Base-by-base conservation (phyloP, 495 filamentous ascomycete species). In the Penicillium bialowiezense region DNA sequence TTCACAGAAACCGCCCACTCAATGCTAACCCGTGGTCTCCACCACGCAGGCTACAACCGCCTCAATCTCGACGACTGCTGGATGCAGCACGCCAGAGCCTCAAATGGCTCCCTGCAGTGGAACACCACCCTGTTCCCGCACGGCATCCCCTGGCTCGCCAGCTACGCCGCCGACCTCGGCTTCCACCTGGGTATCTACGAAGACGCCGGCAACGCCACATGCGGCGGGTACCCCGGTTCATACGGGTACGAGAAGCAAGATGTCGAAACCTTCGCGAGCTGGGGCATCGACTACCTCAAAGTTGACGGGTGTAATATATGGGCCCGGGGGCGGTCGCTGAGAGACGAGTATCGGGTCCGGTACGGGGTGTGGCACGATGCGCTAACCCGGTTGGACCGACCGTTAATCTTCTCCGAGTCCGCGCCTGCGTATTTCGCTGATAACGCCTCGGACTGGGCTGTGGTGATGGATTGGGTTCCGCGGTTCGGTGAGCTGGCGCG, bases 61-160 rank as follows among this genome's bases (percentile, higher is more conserved):
- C 61, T 74, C 41, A 72, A 71, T 31, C 56, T 72, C 3, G 71
- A 74, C 40, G 71, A 74, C 45, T 74, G 71, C 60, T 74, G 71
- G 71, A 64, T 68, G 60, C 46, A 48, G 19, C 34, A 64, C 15
- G 24, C 50, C 15, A 66, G 71, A 13, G 50, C 59, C 1, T 42
- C 54, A 3, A 52, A 68, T 31, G 66, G 66, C 14, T 64, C 62
- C 1, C 54, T 74, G 15, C 53, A 64, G 35, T 71, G 69, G 68
- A 62, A 74, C 28, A 49, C 55, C 8, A 64, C 60, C 12, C 35
- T 52, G 20, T 74, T 74, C 50, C 71, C 71, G 0, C 54, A 64
- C 10, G 71, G 71, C 7, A 51, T 74, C 23, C 69, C 69, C 1
- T 74, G 69, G 71, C 57, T 74, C 0, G 64, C 50, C 17, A 28